Conservation (phyloP, 2,329 filamentous ascomycete species). For the Sclerotinia spermophila region DNA sequence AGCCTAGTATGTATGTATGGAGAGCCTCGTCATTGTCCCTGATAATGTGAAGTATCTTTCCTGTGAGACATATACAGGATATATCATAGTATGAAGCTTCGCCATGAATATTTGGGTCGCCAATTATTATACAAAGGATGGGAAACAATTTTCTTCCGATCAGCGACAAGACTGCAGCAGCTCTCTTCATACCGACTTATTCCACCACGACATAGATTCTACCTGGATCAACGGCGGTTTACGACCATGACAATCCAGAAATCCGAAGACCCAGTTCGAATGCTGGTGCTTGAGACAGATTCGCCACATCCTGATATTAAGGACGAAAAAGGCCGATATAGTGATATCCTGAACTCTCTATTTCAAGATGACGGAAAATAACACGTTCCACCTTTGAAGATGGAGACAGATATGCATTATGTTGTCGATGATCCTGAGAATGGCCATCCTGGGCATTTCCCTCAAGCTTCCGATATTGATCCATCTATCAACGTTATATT, state of each 20-base stretch:
- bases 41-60: neutral
- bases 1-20: neutral
- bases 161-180: no score
- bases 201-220: neutral
- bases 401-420: conserved; percentile 53
- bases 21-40: neutral
- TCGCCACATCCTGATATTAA: conserved; percentile 50
- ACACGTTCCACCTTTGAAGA: conserved; percentile 51
- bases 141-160: neutral
- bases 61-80: neutral
- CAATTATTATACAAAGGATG: neutral
- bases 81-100: neutral
- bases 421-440: conserved; percentile 42
- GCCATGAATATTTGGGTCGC: neutral
- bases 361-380: conserved; percentile 49
- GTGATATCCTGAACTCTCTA: conserved; percentile 49
- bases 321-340: conserved; percentile 49
- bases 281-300: conserved; percentile 58
- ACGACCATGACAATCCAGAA: neutral
- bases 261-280: conserved; percentile 31
- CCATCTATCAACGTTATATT: conserved; percentile 70
- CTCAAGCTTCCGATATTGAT: conserved; percentile 9
- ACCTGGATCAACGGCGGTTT: neutral
- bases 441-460: conserved; percentile 2
- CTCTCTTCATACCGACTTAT: neutral